Conservation (phyloP, 352 stramenopile genomes). For the Phytophthora nicotianae region DNA sequence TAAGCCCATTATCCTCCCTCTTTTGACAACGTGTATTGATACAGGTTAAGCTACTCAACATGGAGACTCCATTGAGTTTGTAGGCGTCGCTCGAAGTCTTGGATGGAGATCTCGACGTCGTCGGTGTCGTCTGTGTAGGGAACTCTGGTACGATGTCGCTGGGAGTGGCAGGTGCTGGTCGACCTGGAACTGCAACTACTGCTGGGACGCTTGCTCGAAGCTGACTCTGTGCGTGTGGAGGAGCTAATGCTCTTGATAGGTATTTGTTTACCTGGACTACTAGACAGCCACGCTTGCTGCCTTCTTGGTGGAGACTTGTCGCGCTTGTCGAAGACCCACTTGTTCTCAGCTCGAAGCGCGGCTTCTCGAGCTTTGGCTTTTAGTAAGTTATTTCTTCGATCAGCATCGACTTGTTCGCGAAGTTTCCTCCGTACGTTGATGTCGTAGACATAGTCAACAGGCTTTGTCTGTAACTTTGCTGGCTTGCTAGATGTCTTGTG, state of each 20-base stretch:
- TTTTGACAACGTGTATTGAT: background rate
- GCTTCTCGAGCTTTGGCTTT: slow-evolving; percentile 42
- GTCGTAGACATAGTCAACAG: slow-evolving; percentile 81
- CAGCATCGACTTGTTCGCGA: slow-evolving; percentile 60
- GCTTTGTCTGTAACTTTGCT: slow-evolving; percentile 10
- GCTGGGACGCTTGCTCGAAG: slow-evolving; percentile 6
- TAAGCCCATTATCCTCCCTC: no score
- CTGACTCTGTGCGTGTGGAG: background rate
- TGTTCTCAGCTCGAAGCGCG: slow-evolving; percentile 43
- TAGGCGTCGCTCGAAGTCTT: slow-evolving; percentile 49
- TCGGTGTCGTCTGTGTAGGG: slow-evolving; percentile 12
- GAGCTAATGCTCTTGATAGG: background rate
- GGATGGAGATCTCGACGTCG: slow-evolving; percentile 43
- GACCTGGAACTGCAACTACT: slow-evolving; percentile 1
- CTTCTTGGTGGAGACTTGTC: slow-evolving; percentile 8
- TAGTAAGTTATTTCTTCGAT: slow-evolving; percentile 41
- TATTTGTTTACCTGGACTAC: slow-evolving; percentile 7
- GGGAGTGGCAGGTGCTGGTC: slow-evolving; percentile 26
- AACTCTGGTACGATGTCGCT: background rate
- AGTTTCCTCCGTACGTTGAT: slow-evolving; percentile 53
- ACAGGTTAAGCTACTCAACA: background rate
- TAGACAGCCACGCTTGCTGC: slow-evolving; percentile 20
- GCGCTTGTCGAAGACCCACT: slow-evolving; percentile 49
- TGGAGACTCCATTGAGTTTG: slow-evolving; percentile 15
- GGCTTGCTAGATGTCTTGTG: slow-evolving; percentile 4